Evolutionary conservation across 345 rosid genomes (phyloP).

Genomic region (Salix suchowensis): DNA sequence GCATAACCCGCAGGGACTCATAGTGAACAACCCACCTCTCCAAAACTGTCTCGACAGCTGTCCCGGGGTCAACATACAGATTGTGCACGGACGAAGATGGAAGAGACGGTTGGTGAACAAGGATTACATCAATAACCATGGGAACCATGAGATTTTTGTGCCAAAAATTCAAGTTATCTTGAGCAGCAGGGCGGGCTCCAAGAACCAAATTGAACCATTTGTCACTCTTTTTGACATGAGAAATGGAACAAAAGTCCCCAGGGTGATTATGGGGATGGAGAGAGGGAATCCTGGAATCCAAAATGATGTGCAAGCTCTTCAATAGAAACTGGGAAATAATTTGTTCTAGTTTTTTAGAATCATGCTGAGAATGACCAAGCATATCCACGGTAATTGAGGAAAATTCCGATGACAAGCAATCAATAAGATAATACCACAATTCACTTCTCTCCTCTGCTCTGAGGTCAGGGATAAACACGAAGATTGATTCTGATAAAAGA

Average conservation of each 20-base stretch:
- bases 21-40: slow-evolving; percentile 88
- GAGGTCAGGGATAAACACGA: not conserved
- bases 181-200: slow-evolving; percentile 74
- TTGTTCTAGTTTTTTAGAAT: slow-evolving; percentile 57
- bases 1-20: slow-evolving; percentile 42
- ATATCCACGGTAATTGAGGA: slow-evolving; percentile 34
- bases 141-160: slow-evolving; percentile 66
- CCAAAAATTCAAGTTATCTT: slow-evolving; percentile 70
- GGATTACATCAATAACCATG: slow-evolving; percentile 75
- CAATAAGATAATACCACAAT: no score
- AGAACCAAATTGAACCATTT: slow-evolving; percentile 85
- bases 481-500: not conserved
- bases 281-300: slow-evolving; percentile 76
- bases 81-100: slow-evolving; percentile 34
- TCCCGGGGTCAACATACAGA: slow-evolving; percentile 22
- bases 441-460: not conserved
- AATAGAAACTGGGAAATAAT: slow-evolving; percentile 68
- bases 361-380: slow-evolving; percentile 29
- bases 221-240: slow-evolving; percentile 59
- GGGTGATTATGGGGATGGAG: slow-evolving; percentile 41
- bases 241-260: slow-evolving; percentile 30
- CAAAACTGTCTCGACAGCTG: slow-evolving; percentile 60
- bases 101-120: slow-evolving; percentile 41
- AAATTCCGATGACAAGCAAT: not conserved
- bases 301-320: slow-evolving; percentile 70